Evolutionary conservation across 1,139 yeast species (phyloP), one percentile per base, ranked within the genome.

Genomic region (Ogataea hybrid): DNA sequence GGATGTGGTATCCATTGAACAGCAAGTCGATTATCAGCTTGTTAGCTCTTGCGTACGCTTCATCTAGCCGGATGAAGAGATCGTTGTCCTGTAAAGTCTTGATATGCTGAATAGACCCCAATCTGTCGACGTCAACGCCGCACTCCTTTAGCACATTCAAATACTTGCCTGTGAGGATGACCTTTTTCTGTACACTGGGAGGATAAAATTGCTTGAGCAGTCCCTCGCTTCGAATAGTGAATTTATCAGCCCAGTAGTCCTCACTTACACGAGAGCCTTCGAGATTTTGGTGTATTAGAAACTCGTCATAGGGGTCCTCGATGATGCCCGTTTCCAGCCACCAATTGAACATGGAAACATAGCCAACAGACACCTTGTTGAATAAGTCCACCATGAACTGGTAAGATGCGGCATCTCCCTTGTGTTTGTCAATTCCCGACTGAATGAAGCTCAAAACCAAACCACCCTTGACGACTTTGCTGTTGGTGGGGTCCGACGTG

Each of bases 171-270:
- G 97, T 88, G 39, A 81, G 69, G 21, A 92, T 65, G 1, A 92
- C 73, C 58, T 85, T 84, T 38, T 68, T 69, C 53, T 84, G 86
- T 1, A 81, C 61, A 2, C 73, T 77, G n/a, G 68, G 68, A 39
- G 69, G 64, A 7, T 69, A 62, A 40, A 90, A 77, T 51, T 84
- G 92, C 41, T 75, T 73, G 3, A 94, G 79, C 17, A 89, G 58
- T 0, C 94, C 95, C 55, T 86, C 95, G 41, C 76, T 75, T 40
- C 92, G 71, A 8, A 89, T 71, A 9, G 87, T 76, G 59, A 77
- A 92, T 44, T 88, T 77, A 47, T 87, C 87, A 43, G 85, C 86
- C 97, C 97, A 92, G 56, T 84, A 82, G 46, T 83, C 81, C 52
- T 89, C 96, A 49, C 50, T 51, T 20, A 42, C 46, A 9, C 45